Conservation (phyloP, 192 early-diverging fungal genomes). For the Gamsiella multidivaricata region DNA sequence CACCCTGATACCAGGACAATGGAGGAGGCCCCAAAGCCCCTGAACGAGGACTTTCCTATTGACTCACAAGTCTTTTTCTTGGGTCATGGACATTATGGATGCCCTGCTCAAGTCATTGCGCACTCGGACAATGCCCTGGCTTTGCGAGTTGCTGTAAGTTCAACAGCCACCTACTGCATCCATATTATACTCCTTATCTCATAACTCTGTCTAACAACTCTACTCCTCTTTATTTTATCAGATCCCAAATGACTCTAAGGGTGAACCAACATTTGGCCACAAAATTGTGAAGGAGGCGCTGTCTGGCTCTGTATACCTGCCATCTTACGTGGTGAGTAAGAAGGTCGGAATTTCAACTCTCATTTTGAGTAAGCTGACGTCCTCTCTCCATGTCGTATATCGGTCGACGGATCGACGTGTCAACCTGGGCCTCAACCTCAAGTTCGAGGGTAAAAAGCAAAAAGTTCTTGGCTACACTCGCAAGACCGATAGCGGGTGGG, state of each 20-base stretch:
- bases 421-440: conserved; percentile 90
- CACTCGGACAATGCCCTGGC: conserved; percentile 59
- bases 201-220: neutral
- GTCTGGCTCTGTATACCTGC: conserved; percentile 28
- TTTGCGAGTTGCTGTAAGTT: conserved; percentile 58
- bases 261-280: conserved; percentile 62
- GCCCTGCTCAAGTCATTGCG: conserved; percentile 72
- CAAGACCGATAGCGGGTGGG: conserved; percentile 84
- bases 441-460: conserved; percentile 87
- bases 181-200: neutral
- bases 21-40: conserved; percentile 74
- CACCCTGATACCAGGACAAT: conserved; percentile 78
- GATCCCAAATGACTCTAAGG: conserved; percentile 27
- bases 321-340: conserved; percentile 77
- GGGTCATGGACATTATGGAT: conserved; percentile 79
- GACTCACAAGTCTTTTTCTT: conserved; percentile 84
- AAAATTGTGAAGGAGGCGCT: conserved; percentile 54
- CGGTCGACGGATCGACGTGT: conserved; percentile 65
- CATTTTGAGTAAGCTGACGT: conserved; percentile 86
- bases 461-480: conserved; percentile 92
- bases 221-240: neutral
- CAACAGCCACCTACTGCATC: neutral
- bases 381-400: conserved; percentile 77
- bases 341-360: conserved; percentile 70
- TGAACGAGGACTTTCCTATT: conserved; percentile 80